Conservation (phyloP, 78 protist genomes). For the Monosiga brevicollis region DNA sequence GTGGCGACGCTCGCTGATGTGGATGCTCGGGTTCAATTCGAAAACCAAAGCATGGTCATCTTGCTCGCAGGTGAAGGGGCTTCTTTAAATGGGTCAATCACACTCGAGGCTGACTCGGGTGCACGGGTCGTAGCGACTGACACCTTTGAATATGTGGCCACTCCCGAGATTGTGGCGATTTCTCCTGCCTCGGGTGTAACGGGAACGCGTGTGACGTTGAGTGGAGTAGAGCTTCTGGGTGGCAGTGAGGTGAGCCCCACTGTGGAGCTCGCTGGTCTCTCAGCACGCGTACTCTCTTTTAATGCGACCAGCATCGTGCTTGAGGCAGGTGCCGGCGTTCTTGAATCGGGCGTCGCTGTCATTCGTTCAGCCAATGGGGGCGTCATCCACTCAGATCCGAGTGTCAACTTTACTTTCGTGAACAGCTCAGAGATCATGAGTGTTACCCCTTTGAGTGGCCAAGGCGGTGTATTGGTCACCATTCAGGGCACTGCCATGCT, state of each 20-base stretch:
- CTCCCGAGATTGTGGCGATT: neutral
- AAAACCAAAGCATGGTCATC: neutral
- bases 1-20: neutral
- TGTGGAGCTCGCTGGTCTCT: neutral
- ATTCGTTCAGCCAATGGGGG: neutral
- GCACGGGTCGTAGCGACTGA: neutral
- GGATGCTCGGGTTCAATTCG: neutral
- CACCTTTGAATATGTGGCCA: neutral
- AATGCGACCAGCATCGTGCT: neutral
- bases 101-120: neutral
- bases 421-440: neutral
- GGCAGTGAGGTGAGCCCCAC: neutral
- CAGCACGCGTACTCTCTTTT: neutral
- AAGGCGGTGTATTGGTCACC: neutral
- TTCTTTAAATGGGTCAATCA: neutral
- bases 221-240: neutral
- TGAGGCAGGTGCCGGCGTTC: neutral
- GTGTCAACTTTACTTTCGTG: neutral
- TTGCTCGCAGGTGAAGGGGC: neutral
- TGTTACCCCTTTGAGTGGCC: neutral
- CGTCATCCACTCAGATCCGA: neutral
- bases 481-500: neutral
- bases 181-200: neutral
- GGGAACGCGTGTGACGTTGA: neutral
- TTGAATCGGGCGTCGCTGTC: neutral